Evolutionary conservation across 139 green algal genomes (phyloP), one percentile per base, ranked within the genome.

Genomic region (Chlorella sp.): DNA sequence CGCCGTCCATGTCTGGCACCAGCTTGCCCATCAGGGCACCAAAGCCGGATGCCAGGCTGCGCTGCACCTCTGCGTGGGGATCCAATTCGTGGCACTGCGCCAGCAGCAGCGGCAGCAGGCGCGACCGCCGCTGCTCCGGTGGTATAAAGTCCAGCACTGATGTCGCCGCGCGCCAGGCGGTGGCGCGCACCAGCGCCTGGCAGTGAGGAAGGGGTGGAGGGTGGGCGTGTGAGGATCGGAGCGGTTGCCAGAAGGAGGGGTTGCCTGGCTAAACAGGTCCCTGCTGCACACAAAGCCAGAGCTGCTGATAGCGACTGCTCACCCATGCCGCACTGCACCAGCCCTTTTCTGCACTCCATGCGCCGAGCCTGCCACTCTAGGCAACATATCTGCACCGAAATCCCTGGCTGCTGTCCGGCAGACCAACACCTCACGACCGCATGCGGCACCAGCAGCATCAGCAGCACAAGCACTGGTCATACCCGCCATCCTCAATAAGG

Each of bases 51-150:
- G 94, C 93, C 71, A 96, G 83, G 73, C 85, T 89, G 24, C 93
- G 89, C 86, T 96, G 94, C 87, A 96, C 87, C 22, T 89, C 81
- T 12, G 89, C 79, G 37, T 94, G 92, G 87, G 95, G 88, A 60
- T 96, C 94, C 64, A 95, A 92, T 14, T 93, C 92, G 84, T 94
- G 90, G 90, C 93, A 93, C 90, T 96, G 91, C 30, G 90, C 61
- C 14, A 93, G 86, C 78, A 96, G 71, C 85, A 73, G 32, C 19
- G 42, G 85, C 85, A 89, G 85, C 12, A 48, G 42, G 7, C 71
- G 71, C 57, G n/a, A 90, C 80, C 22, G 95, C 22, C 92, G 92
- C 53, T 88, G 57, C 16, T 95, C 93, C 22, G 76, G 64, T 7
- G 90, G 87, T 85, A 96, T 34, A 30, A 91, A 60, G 18, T 94